phyloP scores from a whole-genome alignment of 371 early-diverging fungal genomes.

The Entomophthora muscae region DNA sequence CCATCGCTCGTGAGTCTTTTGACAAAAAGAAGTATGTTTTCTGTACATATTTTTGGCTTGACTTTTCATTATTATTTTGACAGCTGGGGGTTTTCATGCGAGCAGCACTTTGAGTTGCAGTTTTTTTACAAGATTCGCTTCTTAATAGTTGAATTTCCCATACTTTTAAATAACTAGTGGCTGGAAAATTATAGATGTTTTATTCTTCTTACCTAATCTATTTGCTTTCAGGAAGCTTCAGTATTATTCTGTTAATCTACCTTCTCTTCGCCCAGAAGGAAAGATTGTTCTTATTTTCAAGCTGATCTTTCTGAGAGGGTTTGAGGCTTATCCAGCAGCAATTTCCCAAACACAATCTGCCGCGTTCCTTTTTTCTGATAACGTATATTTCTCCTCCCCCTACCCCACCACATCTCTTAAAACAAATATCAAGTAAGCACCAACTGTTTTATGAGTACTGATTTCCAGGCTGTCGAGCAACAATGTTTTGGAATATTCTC shows the following conservation, averaged over 20 bases:
- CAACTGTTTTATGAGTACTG: not conserved
- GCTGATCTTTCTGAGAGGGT: not conserved
- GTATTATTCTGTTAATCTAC: not conserved
- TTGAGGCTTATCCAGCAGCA: not conserved
- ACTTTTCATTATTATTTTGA: no score
- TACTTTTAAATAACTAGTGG: no score
- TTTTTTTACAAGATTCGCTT: no score
- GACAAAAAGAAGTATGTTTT: not conserved
- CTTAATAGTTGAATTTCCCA: no score
- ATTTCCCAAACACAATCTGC: not conserved
- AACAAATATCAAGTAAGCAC: slow-evolving; percentile 50
- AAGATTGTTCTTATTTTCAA: slow-evolving; percentile 1
- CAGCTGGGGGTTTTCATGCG: no score
- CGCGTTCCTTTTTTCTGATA: not conserved
- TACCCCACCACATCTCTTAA: slow-evolving; percentile 59
- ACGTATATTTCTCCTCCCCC: slow-evolving; percentile 11
- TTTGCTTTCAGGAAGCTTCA: not conserved
- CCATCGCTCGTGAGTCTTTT: not conserved
- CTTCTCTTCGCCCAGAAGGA: not conserved
- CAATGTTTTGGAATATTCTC: slow-evolving; percentile 11
- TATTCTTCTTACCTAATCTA: no score
- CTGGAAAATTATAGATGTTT: no score
- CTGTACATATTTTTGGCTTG: no score
- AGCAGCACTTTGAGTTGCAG: no score
- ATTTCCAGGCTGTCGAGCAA: slow-evolving; percentile 8